Evolutionary conservation across 2,329 filamentous ascomycete species (phyloP), one percentile per base, ranked within the genome.

Genomic region (Blastomyces emzantsi): DNA sequence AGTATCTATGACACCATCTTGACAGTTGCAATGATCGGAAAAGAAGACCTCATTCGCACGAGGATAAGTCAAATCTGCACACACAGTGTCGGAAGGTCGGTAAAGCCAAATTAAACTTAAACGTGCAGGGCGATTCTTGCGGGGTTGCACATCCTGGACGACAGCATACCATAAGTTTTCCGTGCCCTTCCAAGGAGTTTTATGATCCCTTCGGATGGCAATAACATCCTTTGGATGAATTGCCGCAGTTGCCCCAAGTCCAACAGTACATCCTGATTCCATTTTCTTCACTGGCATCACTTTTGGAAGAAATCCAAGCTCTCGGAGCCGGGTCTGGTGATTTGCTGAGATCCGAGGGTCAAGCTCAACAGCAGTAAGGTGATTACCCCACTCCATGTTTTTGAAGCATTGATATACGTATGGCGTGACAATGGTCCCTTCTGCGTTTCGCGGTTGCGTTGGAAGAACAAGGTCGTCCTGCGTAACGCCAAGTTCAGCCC

Each of bases 81-180:
- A 89, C 0, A 87, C 83, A 0, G 90, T 94, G 62, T 94, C 87
- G 0, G 80, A 78, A 0, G 90, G 83, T 1, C 83, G 80, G 67
- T 92, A 93, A 0, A 94, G 77, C 90, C 90, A 94, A 0, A 89
- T 80, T 0, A 92, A 83, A 62, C 87, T 81, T 13, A 92, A 84
- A 1, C 76, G 76, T 0, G 72, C 74, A 19, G 66, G 67, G 0
- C 79, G 78, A 13, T 71, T 68, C 3, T 71, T 67, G 2, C 70
- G 69, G 22, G 51, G 49, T 0, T 72, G 61, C 0, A 88, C 75
- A 1, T 74, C 75, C 63, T 90, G 87, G 0, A 94, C 86, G 36
- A 88, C 85, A 0, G 85, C 88, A 69, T 88, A 87, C 88, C 89
- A 92, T n/a, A 77, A 73, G 1, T 80, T 76, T 0, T 74, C 69